phyloP scores from a whole-genome alignment of 2,329 filamentous ascomycete species.

The Beauveria sp. region DNA sequence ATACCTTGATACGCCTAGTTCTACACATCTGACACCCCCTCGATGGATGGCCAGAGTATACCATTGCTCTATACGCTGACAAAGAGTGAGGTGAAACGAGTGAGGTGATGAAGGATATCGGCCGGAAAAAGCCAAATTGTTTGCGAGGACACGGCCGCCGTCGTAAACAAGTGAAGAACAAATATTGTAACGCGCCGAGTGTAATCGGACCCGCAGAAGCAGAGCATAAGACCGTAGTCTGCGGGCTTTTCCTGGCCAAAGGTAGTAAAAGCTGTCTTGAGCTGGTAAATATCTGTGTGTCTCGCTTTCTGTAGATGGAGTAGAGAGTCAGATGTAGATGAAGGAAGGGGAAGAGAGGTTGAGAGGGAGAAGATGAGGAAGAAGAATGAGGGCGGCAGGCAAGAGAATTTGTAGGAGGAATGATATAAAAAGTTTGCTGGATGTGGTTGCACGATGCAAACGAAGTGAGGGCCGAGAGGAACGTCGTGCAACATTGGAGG shows the following conservation, averaged over 20 bases:
- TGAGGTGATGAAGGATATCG: background rate
- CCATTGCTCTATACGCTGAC: conserved; percentile 36
- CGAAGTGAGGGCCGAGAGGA: background rate
- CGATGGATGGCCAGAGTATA: conserved; percentile 59
- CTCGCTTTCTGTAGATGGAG: background rate
- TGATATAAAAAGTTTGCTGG: conserved; percentile 2
- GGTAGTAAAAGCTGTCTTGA: no score
- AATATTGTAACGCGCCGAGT: background rate
- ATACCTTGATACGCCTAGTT: conserved; percentile 65
- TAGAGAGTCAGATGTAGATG: background rate
- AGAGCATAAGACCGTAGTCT: background rate
- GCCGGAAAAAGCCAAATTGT: background rate
- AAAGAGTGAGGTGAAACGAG: no score
- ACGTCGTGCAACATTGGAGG: conserved; percentile 2
- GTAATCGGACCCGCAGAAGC: background rate
- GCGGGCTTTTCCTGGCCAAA: no score
- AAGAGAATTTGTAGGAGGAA: background rate
- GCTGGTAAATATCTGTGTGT: background rate
- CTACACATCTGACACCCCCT: conserved; percentile 68
- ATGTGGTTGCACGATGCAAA: conserved; percentile 9
- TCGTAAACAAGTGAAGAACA: background rate
- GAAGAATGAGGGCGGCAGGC: background rate
- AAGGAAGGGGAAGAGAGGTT: background rate
- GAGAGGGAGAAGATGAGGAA: background rate
- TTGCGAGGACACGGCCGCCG: background rate